A percentile compares a stretch with the other conserved stretches of the same genome.
Conservation (phyloP, 495 filamentous ascomycete species). For the Jackrogersella minutella region DNA sequence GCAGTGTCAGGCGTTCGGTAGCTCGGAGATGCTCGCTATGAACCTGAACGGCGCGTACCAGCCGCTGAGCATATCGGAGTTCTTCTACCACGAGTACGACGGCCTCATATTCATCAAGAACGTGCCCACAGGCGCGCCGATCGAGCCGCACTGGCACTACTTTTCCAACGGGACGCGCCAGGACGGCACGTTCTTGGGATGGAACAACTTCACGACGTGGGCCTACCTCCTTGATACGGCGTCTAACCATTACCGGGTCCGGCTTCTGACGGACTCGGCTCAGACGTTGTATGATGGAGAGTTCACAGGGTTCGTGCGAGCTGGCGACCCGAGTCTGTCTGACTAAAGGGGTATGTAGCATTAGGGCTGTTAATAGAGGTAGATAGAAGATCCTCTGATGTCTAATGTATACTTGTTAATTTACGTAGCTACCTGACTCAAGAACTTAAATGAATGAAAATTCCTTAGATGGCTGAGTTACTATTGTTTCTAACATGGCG, state of each 20-base stretch:
- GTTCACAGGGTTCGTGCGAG: constrained; percentile 33
- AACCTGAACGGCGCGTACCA: constrained; percentile 24
- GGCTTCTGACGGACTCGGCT: constrained; percentile 23
- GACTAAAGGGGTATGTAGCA: constrained; percentile 1
- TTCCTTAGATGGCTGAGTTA: too few relatives aligned
- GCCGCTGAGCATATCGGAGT: constrained; percentile 35
- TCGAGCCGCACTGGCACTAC: constrained; percentile 39
- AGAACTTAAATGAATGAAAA: too few relatives aligned
- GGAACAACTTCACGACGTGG: constrained; percentile 36
- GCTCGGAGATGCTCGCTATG: constrained; percentile 34
- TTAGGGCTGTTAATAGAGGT: not conserved
- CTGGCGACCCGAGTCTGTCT: constrained; percentile 21
- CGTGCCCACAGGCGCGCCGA: constrained; percentile 24
- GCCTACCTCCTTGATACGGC: constrained; percentile 22
- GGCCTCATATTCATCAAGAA: constrained; percentile 29
- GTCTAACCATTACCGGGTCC: constrained; percentile 20
- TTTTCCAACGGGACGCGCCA: constrained; percentile 36
- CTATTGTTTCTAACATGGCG: too few relatives aligned
- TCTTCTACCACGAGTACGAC: constrained; percentile 36
- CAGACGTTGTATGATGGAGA: constrained; percentile 13
- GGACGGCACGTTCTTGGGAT: constrained; percentile 28
- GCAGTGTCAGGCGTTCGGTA: constrained; percentile 35
- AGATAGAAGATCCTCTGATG: not conserved
- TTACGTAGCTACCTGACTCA: too few relatives aligned
- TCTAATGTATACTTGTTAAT: not conserved